Evolutionary conservation across 148 eudicot species (phyloP).

Genomic region (Vaccinium macrocarpon): DNA sequence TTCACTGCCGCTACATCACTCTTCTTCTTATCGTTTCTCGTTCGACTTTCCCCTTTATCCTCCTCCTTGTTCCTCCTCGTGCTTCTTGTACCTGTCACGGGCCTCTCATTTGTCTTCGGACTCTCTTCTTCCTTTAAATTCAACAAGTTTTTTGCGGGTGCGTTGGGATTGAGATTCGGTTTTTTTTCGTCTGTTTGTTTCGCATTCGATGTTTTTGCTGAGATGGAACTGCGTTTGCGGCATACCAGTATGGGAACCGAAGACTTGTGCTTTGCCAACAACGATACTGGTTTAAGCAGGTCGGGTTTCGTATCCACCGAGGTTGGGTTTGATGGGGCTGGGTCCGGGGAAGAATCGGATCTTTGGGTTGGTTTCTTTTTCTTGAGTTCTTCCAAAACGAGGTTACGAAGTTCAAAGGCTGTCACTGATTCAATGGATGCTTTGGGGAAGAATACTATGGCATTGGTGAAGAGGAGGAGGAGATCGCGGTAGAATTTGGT

Average conservation of each 20-base stretch:
- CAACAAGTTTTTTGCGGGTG: conserved; percentile 12
- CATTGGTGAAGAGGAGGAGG: conserved; percentile 37
- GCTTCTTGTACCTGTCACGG: conserved; percentile 28
- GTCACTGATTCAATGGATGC: conserved; percentile 27
- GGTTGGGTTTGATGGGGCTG: neutral
- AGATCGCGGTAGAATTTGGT: conserved; percentile 34
- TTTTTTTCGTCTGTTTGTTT: conserved; percentile 12
- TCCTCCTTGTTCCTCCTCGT: conserved; percentile 12
- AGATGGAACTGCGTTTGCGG: conserved; percentile 40
- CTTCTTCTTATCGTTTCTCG: conserved; percentile 20
- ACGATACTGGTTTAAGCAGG: conserved; percentile 18
- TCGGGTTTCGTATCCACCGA: conserved; percentile 19
- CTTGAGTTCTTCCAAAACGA: conserved; percentile 22
- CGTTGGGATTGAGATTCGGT: neutral
- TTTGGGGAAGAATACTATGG: conserved; percentile 35
- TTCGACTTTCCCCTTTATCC: neutral
- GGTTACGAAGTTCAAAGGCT: conserved; percentile 24
- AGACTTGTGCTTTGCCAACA: conserved; percentile 28
- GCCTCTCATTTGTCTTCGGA: conserved; percentile 20
- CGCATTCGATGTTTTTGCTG: conserved; percentile 23
- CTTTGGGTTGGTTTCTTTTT: neutral
- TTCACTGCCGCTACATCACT: neutral
- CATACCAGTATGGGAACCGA: conserved; percentile 31
- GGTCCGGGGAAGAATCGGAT: conserved; percentile 8
- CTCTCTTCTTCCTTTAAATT: conserved; percentile 18